Evolutionary conservation across 176 grass and related monocot genomes (phyloP).

Genomic region (Carex myosuroides): DNA sequence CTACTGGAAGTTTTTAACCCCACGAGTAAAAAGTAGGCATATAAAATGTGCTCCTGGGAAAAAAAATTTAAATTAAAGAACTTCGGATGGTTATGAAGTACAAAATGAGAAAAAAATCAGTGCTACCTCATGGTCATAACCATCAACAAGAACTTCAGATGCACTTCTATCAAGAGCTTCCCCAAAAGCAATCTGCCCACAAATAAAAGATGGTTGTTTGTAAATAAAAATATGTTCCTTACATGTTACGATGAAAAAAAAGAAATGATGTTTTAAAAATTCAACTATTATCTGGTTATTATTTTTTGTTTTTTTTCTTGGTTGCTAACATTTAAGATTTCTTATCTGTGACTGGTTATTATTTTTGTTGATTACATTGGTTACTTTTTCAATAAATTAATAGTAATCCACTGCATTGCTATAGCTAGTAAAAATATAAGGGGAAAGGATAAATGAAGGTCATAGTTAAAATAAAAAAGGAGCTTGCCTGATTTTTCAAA

Average conservation of each 20-base stretch:
- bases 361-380: neutral
- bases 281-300: neutral
- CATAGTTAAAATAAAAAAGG: neutral
- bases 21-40: neutral
- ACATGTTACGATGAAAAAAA: neutral
- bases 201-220: conserved; percentile 10
- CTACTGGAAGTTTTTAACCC: neutral
- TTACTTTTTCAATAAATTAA: neutral
- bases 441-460: neutral
- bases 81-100: neutral
- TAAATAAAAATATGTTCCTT: neutral
- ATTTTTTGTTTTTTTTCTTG: neutral
- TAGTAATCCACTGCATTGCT: neutral
- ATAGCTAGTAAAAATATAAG: neutral
- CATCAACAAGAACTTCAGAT: conserved; percentile 32
- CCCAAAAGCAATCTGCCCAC: conserved; percentile 53
- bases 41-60: neutral
- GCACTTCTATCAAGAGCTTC: conserved; percentile 72
- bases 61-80: neutral
- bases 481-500: conserved; percentile 61
- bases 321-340: neutral
- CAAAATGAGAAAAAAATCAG: conserved; percentile 11
- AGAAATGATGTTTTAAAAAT: neutral
- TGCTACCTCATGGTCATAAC: conserved; percentile 33
- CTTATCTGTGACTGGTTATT: neutral